Base-by-base conservation (phyloP, 192 early-diverging fungal species). In the Spinellus fusiger region DNA sequence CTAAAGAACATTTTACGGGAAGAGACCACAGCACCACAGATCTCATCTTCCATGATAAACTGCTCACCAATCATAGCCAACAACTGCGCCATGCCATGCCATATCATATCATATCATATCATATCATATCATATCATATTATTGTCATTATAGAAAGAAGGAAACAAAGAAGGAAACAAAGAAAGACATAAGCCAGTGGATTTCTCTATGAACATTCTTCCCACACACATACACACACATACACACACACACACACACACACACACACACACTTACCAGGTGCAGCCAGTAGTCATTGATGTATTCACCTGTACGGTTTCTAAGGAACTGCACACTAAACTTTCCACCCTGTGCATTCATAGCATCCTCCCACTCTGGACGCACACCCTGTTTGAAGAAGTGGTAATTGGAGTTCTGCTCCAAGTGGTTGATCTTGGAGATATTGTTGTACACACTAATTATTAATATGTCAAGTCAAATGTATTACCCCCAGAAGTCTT, bases 401-500 rank as follows among this genome's bases (percentile, higher is more conserved):
- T 95, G 92, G 73, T 94, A 97, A 81, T 98, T 96, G 54, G 91
- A 85, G 34, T 85, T 88, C 56, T 79, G 72, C 10, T 85, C 76
- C 56, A 95, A 73, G 35, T 91, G 80, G 29, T 80, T 81, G 3
- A 89, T 82, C 59, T 85, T 85, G 54, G 85, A 76, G 47, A 96
- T 80, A 69, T 91, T 92, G 84, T 94, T 95, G 80, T 89, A 89
- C 13, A 55, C 65, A 35, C 65, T 67, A 55, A n/a, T n/a, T n/a
- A n/a, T n/a, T n/a, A n/a, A 40, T 16, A 16, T 16, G 38, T 8
- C 8, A 40, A 40, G 9, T 12, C 8, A 40, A 46, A 83, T 80
- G n/a, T n/a, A n/a, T 59, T 79, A 91, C 93, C 93, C 87, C 94
- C 94, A 98, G 75, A 96, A 96, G 60, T 98, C 94, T 77, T 99